These are phyloP conservation scores for Arthrinium phaeospermum DNA, from an alignment of 2,329 filamentous ascomycete species.

Conservation along the genomic window DNA sequence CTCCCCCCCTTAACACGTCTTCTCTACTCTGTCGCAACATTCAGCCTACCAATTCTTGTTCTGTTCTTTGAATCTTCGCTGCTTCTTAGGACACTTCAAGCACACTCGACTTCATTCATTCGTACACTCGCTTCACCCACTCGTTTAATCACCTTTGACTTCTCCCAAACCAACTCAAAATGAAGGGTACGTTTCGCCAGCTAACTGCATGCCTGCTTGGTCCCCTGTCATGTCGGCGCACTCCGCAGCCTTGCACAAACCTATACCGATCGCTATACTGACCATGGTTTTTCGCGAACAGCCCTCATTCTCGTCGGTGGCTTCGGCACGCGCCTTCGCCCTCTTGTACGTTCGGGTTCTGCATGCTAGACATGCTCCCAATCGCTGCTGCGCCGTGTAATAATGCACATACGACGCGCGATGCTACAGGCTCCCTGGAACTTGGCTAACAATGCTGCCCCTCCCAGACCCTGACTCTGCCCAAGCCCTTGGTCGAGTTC, in stretches of 20 bases:
- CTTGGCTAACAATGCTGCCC: conserved; percentile 29
- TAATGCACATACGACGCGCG: background rate
- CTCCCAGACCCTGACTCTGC: conserved; percentile 86
- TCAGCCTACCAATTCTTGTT: background rate
- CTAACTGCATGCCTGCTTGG: background rate
- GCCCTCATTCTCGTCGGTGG: conserved; percentile 99
- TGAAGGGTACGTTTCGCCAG: conserved; percentile 46
- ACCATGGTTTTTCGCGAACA: conserved; percentile 43
- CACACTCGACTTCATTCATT: conserved; percentile 16
- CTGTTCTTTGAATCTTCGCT: conserved; percentile 25
- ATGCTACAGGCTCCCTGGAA: background rate
- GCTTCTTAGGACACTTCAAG: conserved; percentile 31
- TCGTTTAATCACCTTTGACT: conserved; percentile 13
- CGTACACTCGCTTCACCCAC: conserved; percentile 20
- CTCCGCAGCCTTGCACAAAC: background rate
- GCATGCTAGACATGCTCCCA: background rate
- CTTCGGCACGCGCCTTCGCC: conserved; percentile 96
- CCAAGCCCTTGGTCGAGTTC: conserved; percentile 97
- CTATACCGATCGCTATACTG: conserved; percentile 24
- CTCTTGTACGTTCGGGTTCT: conserved; percentile 70
- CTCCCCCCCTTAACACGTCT: background rate
- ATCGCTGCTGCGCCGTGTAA: background rate
- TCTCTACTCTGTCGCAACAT: conserved; percentile 6
- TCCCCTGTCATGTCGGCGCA: conserved; percentile 12
- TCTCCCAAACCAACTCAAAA: conserved; percentile 30